Percentiles rank a stretch among this genome's conserved stretches.
These are phyloP conservation scores for Nakazawaea wyomingensis DNA, from an alignment of 805 yeast species.

Conservation along the genomic window DNA sequence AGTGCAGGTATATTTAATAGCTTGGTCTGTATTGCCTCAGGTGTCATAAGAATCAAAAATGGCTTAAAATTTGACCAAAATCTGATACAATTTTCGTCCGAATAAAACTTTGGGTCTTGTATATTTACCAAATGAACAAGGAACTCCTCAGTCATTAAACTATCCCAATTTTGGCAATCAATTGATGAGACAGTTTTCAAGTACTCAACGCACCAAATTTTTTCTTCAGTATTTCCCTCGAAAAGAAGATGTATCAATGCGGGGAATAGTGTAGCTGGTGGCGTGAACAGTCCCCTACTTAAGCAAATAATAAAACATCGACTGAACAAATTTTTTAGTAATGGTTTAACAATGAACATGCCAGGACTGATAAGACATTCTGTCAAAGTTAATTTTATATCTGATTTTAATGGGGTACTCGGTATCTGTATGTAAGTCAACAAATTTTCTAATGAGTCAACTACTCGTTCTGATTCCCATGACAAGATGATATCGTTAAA, in stretches of 20 bases:
- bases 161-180: constrained; percentile 21
- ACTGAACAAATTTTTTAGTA: constrained; percentile 32
- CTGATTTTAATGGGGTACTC: background rate
- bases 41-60: constrained; percentile 30
- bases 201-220: constrained; percentile 41
- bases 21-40: constrained; percentile 28
- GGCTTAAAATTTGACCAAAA: constrained; percentile 45
- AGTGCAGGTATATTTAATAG: constrained; percentile 22
- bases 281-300: constrained; percentile 13
- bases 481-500: constrained; percentile 26
- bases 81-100: constrained; percentile 30
- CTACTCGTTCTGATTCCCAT: constrained; percentile 24
- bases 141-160: constrained; percentile 50
- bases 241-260: constrained; percentile 51
- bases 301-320: constrained; percentile 28
- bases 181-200: constrained; percentile 18
- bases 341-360: constrained; percentile 34
- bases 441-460: constrained; percentile 7
- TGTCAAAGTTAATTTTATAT: constrained; percentile 26
- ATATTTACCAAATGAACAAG: constrained; percentile 43
- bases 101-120: constrained; percentile 48
- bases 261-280: constrained; percentile 28
- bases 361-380: constrained; percentile 52
- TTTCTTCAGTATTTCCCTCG: constrained; percentile 44
- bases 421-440: background rate